These are phyloP conservation scores for Helotiales sp. DNA, from an alignment of 2,329 filamentous ascomycete species.

Conservation along the genomic window DNA sequence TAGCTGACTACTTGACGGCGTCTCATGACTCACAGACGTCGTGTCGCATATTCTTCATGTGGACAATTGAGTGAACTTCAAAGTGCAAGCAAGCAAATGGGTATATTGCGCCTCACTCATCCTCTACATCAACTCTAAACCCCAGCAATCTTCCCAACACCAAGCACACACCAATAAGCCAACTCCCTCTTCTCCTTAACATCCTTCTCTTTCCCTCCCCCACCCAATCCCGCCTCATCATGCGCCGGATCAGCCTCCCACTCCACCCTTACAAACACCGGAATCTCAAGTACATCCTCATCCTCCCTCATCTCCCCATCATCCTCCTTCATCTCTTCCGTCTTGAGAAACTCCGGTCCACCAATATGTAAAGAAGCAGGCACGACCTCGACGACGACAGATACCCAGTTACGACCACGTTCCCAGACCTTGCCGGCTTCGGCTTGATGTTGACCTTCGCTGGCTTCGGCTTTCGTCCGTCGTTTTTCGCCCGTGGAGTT, in stretches of 20 bases:
- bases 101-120: slow-evolving; percentile 26
- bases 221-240: slow-evolving; percentile 49
- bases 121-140: slow-evolving; percentile 32
- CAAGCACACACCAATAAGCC: slow-evolving; percentile 94
- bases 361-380: slow-evolving; percentile 44
- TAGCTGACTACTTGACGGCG: not conserved
- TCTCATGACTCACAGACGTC: not conserved
- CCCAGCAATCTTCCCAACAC: slow-evolving; percentile 75
- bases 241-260: slow-evolving; percentile 73
- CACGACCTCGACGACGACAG: slow-evolving; percentile 87
- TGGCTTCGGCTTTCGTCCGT: slow-evolving; percentile 32
- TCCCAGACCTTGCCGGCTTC: slow-evolving; percentile 98
- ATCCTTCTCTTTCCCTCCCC: slow-evolving; percentile 51
- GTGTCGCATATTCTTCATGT: not conserved
- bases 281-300: slow-evolving; percentile 76
- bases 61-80: not conserved
- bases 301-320: slow-evolving; percentile 54
- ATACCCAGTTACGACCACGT: slow-evolving; percentile 89
- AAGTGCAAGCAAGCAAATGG: slow-evolving; percentile 27
- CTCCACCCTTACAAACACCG: slow-evolving; percentile 88
- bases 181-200: slow-evolving; percentile 80
- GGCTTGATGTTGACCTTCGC: slow-evolving; percentile 52
- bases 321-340: slow-evolving; percentile 39
- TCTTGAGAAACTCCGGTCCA: slow-evolving; percentile 29
- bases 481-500: slow-evolving; percentile 43